Conservation (phyloP, 345 rosid genomes). For the Dimocarpus longan region DNA sequence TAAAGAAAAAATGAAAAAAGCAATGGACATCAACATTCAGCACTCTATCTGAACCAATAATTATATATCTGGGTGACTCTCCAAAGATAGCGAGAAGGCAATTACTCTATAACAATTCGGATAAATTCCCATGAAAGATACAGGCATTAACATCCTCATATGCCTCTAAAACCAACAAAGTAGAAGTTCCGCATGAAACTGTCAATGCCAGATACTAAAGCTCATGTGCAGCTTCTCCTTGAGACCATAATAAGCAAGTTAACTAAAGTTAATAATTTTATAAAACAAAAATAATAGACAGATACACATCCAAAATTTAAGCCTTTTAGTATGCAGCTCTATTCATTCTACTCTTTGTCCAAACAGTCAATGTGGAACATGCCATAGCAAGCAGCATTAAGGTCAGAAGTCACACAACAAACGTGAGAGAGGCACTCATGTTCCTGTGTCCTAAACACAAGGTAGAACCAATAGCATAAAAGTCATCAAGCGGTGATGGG, state of each 20-base stretch:
- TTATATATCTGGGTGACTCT: not conserved
- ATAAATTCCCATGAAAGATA: not conserved
- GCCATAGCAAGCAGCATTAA: not conserved
- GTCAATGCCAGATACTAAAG: not conserved
- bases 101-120: not conserved
- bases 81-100: not conserved
- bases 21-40: not conserved
- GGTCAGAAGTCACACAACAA: not conserved
- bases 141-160: not conserved
- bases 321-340: not conserved
- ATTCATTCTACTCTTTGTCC: too few species aligned
- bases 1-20: not conserved
- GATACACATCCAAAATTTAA: not conserved
- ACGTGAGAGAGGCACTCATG: not conserved
- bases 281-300: not conserved
- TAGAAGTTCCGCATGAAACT: not conserved
- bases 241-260: not conserved
- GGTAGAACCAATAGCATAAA: not conserved
- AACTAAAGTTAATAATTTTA: not conserved
- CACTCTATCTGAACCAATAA: not conserved
- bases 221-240: not conserved
- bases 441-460: not conserved
- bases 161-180: not conserved
- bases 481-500: not conserved
- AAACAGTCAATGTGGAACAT: too few species aligned